Evolutionary conservation across 495 filamentous ascomycete genomes (phyloP), one percentile per base, ranked within the genome.

Genomic region (Daldinia concentrica): DNA sequence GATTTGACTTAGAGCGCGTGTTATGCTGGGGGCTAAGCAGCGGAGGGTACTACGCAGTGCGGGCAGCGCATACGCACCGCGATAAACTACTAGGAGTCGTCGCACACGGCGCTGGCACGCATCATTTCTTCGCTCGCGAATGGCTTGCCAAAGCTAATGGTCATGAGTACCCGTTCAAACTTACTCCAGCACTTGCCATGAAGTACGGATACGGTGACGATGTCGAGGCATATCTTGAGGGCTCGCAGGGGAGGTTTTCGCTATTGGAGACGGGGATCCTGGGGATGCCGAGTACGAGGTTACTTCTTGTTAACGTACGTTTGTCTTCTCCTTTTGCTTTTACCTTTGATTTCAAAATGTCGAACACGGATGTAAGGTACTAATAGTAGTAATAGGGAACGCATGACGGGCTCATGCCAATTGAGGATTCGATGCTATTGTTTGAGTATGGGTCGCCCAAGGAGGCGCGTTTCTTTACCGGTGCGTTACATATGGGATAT

Each of bases 91-190:
- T 76, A 0, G 92, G 91, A 0, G 82, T 79, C 17, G 85, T 93
- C n/a, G 90, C 90, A 27, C 88, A 92, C 77, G 91, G 92, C 0
- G 90, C 90, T 8, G 92, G 92, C 0, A 82, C 80, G 51, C 92
- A 94, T 76, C 84, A 90, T 71, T 92, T 93, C 77, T 90, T 91
- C 69, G 83, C 84, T 27, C 59, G 63, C 1, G 86, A 86, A 59
- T 93, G 92, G 92, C 73, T 94, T 70, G 82, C 85, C 26, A 81
- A 80, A 60, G 89, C 89, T 0, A 89, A 93, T 68, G 87, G 90
- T 29, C 88, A 92, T 65, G 92, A 94, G 79, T 95, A 95, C 79
- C 92, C 92, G 9, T 93, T 93, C 75, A 77, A 82, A 84, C 82
- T 93, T 37, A 85, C 84, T 4, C 86, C 86, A 4, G 89, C 88